Conservation (phyloP, 2,329 filamentous ascomycete species). For the Aspergillus felis region DNA sequence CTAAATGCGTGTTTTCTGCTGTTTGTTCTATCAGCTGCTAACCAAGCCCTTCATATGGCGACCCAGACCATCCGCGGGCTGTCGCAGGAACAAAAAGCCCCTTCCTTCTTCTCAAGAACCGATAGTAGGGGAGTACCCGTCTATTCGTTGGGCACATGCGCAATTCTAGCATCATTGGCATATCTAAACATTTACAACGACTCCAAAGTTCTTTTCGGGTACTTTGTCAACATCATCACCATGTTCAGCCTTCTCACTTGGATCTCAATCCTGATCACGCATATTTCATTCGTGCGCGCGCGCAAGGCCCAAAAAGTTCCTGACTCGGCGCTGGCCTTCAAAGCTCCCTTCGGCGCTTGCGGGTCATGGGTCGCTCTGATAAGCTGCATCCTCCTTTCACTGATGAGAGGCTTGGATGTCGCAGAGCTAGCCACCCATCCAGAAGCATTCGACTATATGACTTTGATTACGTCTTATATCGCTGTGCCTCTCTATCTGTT, state of each 20-base stretch:
- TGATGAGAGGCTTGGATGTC: constrained; percentile 76
- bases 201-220: constrained; percentile 55
- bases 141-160: constrained; percentile 58
- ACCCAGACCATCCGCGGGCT: constrained; percentile 69
- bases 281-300: constrained; percentile 62
- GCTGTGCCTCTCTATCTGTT: constrained; percentile 70
- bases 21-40: constrained; percentile 71
- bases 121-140: constrained; percentile 67
- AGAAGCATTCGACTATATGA: constrained; percentile 62
- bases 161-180: constrained; percentile 61
- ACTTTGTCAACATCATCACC: constrained; percentile 64
- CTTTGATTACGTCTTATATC: constrained; percentile 70
- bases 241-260: constrained; percentile 64
- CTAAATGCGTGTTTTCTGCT: constrained; percentile 70
- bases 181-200: constrained; percentile 60
- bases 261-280: constrained; percentile 64
- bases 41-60: constrained; percentile 72
- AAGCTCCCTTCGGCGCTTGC: constrained; percentile 64
- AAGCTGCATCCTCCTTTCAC: constrained; percentile 66
- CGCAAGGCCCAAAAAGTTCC: constrained; percentile 57
- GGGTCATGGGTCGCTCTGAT: constrained; percentile 65
- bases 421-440: constrained; percentile 48
- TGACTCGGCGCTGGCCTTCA: constrained; percentile 56
- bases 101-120: constrained; percentile 64
- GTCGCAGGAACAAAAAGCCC: constrained; percentile 67